A percentile compares a stretch with the other conserved stretches of the same genome.
Evolutionary conservation across 2,329 filamentous ascomycete species (phyloP).

Genomic region (Xylaria polymorpha): DNA sequence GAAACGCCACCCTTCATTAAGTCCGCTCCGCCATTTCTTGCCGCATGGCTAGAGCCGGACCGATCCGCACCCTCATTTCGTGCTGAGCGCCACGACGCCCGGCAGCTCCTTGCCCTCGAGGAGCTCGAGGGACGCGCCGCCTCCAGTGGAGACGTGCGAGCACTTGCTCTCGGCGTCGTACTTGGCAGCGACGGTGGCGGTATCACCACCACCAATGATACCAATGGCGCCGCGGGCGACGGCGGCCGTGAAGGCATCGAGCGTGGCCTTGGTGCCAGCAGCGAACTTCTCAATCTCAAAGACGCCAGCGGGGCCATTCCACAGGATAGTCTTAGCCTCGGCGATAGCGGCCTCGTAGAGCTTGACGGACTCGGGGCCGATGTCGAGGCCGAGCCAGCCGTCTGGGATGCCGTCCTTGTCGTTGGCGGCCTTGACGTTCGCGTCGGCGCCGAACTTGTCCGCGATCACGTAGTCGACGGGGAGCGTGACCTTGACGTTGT

Average conservation of each 20-base stretch:
- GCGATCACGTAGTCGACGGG: slow-evolving; percentile 96
- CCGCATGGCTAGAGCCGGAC: slow-evolving; percentile 22
- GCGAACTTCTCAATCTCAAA: slow-evolving; percentile 98
- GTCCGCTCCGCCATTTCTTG: not conserved
- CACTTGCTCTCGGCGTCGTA: slow-evolving; percentile 96
- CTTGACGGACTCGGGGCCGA: slow-evolving; percentile 87
- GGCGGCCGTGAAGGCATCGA: slow-evolving; percentile 87
- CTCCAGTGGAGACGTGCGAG: slow-evolving; percentile 97
- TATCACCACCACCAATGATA: slow-evolving; percentile 98
- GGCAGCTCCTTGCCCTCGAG: slow-evolving; percentile 98
- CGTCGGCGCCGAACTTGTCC: slow-evolving; percentile 92
- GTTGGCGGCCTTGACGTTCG: slow-evolving; percentile 81
- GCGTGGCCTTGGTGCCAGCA: slow-evolving; percentile 88
- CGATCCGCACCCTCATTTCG: slow-evolving; percentile 63
- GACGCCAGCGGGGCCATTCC: slow-evolving; percentile 97
- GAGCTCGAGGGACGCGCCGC: slow-evolving; percentile 93
- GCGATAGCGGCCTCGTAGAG: slow-evolving; percentile 89
- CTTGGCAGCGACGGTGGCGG: slow-evolving; percentile 96
- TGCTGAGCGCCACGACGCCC: slow-evolving; percentile 90
- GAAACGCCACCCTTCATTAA: slow-evolving; percentile 4
- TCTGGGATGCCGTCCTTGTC: slow-evolving; percentile 92
- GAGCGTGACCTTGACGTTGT: slow-evolving; percentile 94
- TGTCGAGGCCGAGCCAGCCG: slow-evolving; percentile 98
- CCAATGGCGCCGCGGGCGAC: slow-evolving; percentile 90
- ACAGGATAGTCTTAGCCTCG: slow-evolving; percentile 94